phyloP scores from a whole-genome alignment of 352 stramenopile genomes.

The Globisporangium camurandrum region DNA sequence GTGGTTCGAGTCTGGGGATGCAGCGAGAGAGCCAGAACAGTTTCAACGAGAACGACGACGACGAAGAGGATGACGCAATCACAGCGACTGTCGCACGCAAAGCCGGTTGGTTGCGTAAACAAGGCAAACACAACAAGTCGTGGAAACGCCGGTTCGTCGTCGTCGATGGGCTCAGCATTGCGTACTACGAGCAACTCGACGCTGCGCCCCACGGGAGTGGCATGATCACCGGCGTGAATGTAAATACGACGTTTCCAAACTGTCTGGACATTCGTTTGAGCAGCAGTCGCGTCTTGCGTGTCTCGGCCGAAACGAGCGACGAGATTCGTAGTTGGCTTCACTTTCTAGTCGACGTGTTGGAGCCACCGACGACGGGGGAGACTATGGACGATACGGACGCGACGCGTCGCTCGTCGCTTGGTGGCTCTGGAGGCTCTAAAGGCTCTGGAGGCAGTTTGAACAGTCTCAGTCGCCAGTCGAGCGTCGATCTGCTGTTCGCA shows the following conservation, averaged over 20 bases:
- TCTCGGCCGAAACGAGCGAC: conserved; percentile 49
- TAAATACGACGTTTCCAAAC: conserved; percentile 46
- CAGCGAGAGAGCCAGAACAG: neutral
- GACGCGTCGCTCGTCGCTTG: neutral
- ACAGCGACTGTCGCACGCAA: too few species aligned
- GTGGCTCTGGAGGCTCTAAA: neutral
- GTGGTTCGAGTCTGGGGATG: conserved; percentile 3
- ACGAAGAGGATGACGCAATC: neutral
- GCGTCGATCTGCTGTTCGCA: neutral
- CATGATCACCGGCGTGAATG: conserved; percentile 35
- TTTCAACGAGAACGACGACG: conserved; percentile 6
- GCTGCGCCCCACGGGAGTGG: conserved; percentile 46
- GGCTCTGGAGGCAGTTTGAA: neutral
- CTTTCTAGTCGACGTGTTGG: conserved; percentile 20
- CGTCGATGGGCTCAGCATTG: conserved; percentile 37
- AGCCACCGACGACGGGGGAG: neutral
- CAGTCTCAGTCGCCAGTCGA: conserved; percentile 1
- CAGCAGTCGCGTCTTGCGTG: conserved; percentile 48
- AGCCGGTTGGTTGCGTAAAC: conserved; percentile 73
- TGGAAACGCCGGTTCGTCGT: conserved; percentile 80
- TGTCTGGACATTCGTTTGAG: conserved; percentile 60
- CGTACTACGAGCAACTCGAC: conserved; percentile 57
- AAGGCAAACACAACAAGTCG: conserved; percentile 59
- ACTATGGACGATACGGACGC: neutral
- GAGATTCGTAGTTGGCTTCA: conserved; percentile 60